Base-by-base conservation (phyloP, 495 filamentous ascomycete genomes). In the Chaetomium tenue region DNA sequence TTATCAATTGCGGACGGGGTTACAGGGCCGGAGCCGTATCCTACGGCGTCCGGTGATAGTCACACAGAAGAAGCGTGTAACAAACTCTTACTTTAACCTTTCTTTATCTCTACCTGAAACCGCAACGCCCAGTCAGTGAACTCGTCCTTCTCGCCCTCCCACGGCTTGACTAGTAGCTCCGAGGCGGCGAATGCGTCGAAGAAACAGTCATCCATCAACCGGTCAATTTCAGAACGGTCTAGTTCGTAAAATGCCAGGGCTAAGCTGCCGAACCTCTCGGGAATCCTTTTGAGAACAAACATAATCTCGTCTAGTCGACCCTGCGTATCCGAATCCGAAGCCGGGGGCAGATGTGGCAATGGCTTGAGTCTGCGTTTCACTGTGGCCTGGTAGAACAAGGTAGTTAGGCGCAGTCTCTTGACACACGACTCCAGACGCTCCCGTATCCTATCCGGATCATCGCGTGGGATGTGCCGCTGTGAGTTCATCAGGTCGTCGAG, bases 301-400 rank as follows among this genome's bases (percentile, higher is more conserved):
- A 76, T 69, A 13, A 81, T 70, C 63, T 83, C 79, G 53, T 82
- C 75, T n/a, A 83, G 58, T 7, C 80, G 76, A 23, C 70, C 68
- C 13, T 72, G 59, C n/a, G 77, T 63, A 30, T 65, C 61, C 2
- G 72, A 64, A 13, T 68, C 68, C 8, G 53, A 39, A 3, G 71
- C 60, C 9, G 72, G 64, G 0, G 79, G 73, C 12, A 75, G 30
- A 11, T 70, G 51, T 2, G 81, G 78, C 11, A 89, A 71, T 6
- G 78, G 76, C 74, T 83, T 86, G 44, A 89, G 71, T 47, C 87
- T 76, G 33, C 86, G 75, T 76, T 89, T 89, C 37, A 82, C 71
- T 20, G 86, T 71, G 15, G 87, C 87, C 44, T 83, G 74, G 68
- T 88, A 89, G 58, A 89, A 75, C 39, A 86, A 65, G 5, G 78